Base-by-base conservation (phyloP, 805 yeast genomes). In the Metschnikowia borealis region DNA sequence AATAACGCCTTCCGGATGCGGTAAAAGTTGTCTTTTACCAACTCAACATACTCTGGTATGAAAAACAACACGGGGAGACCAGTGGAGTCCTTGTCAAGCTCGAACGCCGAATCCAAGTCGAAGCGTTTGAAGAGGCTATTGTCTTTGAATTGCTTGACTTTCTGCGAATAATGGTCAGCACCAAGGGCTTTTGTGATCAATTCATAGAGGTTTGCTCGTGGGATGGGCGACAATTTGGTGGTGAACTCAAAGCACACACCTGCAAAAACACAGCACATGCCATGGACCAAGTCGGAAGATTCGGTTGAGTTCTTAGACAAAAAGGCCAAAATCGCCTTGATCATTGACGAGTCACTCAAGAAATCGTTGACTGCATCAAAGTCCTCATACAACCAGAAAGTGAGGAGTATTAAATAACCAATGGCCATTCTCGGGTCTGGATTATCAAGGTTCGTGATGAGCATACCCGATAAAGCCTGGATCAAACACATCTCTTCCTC, bases 51-150 rank as follows among this genome's bases (percentile, higher is more conserved):
- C 2, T 75, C 67, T 0, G 78, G 63, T 51, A 84, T 85, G 61
- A 94, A 85, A 59, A 79, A 89, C 1, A 92, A 86, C 51, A 82
- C 81, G 0, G 98, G 99, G 38, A 92, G 75, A 1, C 99, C 99
- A 1, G 96, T 83, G 2, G 82, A 84, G 62, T 89, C 96, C 54
- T 79, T 77, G 3, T 74, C 77, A 26, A 52, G 47, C 6, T 49
- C 56, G 2, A 53, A 18, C 11, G 50, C 54, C 10, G 53, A 38
- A 21, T 54, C 53, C 11, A 49, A 53, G n/a, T 78, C 81, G 54
- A 80, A 85, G 48, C 80, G 77, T 8, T 78, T 74, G 59, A 89
- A 82, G 6, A 68, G 60, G 0, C 78, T 64, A 50, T 75, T 73
- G 43, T 86, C 87, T 54, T 83, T 81, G 58, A 94, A 83, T 61